These are phyloP conservation scores for Rhizophagus clarus DNA, from an alignment of 192 early-diverging fungal genomes.

Conservation along the genomic window DNA sequence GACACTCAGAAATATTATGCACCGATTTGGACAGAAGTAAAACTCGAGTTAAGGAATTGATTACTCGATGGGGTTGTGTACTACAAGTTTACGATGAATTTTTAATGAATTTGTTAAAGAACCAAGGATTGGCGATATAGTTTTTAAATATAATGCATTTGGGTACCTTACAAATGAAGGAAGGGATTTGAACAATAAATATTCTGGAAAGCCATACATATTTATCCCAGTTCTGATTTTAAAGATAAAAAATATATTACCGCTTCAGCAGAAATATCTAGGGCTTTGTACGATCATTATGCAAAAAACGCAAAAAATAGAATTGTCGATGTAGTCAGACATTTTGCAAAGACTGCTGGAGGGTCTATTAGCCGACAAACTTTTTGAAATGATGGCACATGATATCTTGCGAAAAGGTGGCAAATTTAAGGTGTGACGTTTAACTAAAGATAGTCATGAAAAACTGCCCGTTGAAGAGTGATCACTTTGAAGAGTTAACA, in stretches of 20 bases:
- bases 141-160: constrained; percentile 5
- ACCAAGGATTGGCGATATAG: neutral
- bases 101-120: constrained; percentile 25
- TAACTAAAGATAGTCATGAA: too few relatives aligned
- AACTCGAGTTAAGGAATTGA: constrained; percentile 14
- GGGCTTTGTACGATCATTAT: constrained; percentile 11
- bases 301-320: neutral
- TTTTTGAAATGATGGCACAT: neutral
- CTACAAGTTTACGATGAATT: constrained; percentile 2
- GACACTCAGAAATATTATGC: constrained; percentile 18
- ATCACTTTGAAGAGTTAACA: too few relatives aligned
- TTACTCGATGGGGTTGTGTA: constrained; percentile 8
- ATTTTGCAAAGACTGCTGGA: neutral
- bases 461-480: too few relatives aligned
- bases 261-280: neutral
- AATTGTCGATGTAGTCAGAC: neutral
- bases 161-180: constrained; percentile 13
- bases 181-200: neutral
- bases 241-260: constrained; percentile 20
- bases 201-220: constrained; percentile 23
- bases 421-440: neutral
- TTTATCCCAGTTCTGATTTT: constrained; percentile 22
- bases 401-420: too few relatives aligned
- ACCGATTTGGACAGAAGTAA: constrained; percentile 23
- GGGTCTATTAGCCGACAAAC: neutral